A percentile compares a stretch with the other conserved stretches of the same genome.
Evolutionary conservation across 2,329 filamentous ascomycete species (phyloP).

Genomic region (Neophaeococcomyces aloes): DNA sequence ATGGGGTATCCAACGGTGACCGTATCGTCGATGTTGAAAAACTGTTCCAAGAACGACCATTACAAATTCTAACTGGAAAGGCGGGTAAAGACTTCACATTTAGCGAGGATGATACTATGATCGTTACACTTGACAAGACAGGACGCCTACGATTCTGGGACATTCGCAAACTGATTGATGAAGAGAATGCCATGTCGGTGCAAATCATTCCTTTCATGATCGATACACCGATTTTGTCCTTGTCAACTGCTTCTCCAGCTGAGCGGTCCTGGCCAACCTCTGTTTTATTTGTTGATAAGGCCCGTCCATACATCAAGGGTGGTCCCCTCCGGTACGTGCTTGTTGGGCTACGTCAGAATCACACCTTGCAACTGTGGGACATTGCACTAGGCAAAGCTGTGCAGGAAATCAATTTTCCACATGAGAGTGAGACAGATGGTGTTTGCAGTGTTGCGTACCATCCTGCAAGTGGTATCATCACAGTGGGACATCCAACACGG

Average conservation of each 20-base stretch:
- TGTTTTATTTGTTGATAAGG: conserved; percentile 90
- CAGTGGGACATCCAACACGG: conserved; percentile 88
- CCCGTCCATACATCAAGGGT: conserved; percentile 81
- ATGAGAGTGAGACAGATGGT: conserved; percentile 92
- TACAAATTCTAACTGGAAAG: conserved; percentile 95
- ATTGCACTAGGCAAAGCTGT: conserved; percentile 89
- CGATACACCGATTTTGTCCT: conserved; percentile 73
- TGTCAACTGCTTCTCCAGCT: conserved; percentile 72
- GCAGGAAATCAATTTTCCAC: conserved; percentile 91
- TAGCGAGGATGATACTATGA: conserved; percentile 88
- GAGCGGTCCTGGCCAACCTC: conserved; percentile 98
- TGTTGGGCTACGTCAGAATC: conserved; percentile 97
- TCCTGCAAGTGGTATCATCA: conserved; percentile 79
- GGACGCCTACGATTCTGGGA: conserved; percentile 98
- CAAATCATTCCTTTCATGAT: conserved; percentile 56
- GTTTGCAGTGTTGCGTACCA: conserved; percentile 97
- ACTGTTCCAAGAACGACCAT: conserved; percentile 72
- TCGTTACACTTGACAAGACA: conserved; percentile 93
- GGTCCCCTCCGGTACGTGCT: conserved; percentile 89
- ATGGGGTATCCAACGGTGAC: conserved; percentile 40
- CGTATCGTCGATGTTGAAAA: conserved; percentile 72
- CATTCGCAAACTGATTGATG: conserved; percentile 62
- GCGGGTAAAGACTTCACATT: conserved; percentile 97
- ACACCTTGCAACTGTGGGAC: conserved; percentile 97
- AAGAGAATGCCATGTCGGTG: conserved; percentile 34